Conservation (phyloP, 164 flowering plant genomes). For the Tetrastigma voinierianum region DNA sequence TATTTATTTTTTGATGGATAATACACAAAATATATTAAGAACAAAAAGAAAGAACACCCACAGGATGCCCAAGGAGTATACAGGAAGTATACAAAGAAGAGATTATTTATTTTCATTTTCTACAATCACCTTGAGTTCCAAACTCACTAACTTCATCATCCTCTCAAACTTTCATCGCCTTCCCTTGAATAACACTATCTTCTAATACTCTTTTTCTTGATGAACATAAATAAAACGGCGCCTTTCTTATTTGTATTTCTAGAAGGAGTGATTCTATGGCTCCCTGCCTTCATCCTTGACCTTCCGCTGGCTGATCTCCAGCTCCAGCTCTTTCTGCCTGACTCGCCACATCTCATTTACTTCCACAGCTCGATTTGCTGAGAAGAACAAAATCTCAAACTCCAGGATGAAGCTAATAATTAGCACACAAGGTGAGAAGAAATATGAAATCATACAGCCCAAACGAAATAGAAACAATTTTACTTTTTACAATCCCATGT, state of each 20-base stretch:
- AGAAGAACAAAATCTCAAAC: slow-evolving; percentile 10
- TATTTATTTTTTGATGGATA: too few species aligned
- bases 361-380: slow-evolving; percentile 88
- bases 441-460: background rate
- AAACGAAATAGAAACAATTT: background rate
- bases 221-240: slow-evolving; percentile 24
- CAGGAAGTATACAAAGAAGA: too few species aligned
- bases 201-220: slow-evolving; percentile 37
- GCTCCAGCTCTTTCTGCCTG: slow-evolving; percentile 72
- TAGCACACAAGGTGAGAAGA: background rate
- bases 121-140: slow-evolving; percentile 57
- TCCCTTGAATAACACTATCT: slow-evolving; percentile 27
- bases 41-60: too few species aligned
- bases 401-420: background rate
- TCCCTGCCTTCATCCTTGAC: slow-evolving; percentile 31
- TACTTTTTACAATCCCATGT: too few species aligned
- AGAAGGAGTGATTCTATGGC: slow-evolving; percentile 19
- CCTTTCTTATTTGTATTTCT: slow-evolving; percentile 20
- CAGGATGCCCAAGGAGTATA: too few species aligned
- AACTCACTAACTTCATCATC: slow-evolving; percentile 84
- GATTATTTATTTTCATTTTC: too few species aligned
- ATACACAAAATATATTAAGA: too few species aligned
- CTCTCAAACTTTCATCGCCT: slow-evolving; percentile 55
- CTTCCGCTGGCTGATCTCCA: slow-evolving; percentile 51
- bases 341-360: slow-evolving; percentile 90